Evolutionary conservation across 208 protist genomes (phyloP), one percentile per base, ranked within the genome.

Genomic region (Spongospora subterranea): DNA sequence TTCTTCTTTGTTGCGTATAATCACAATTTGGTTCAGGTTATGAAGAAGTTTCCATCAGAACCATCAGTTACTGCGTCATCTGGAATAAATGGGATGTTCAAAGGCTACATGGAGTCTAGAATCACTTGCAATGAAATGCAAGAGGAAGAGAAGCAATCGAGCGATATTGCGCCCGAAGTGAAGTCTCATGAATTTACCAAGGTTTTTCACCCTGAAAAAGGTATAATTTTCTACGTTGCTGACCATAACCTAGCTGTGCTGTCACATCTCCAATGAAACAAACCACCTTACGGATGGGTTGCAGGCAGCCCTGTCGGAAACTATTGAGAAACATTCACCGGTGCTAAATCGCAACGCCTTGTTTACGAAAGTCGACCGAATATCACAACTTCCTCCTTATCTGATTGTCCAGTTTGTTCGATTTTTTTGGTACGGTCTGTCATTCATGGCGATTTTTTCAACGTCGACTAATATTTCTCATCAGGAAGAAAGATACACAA

Each of bases 381-480:
- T 91, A 17, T 11, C 41, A 13, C 32, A 64, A 32, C 50, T 91
- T 13, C 89, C 89, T 11, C 54, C 54, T 1, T 91, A 91, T 91
- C 17, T 91, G 24, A 76, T 91, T 32, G 89, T 91, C 6, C 89
- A 91, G 32, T 91, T 91, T 91, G 89, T 91, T 35, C 45, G 89
- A 35, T 91, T 91, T 64, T 91, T 77, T n/a, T 91, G 89, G 89
- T 82, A 82, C 13, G n/a, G 71, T 6, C n/a, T 43, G 11, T 6
- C 17, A 6, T 82, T n/a, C 11, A 6, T 43, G 71, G 17, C 40
- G n/a, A 43, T 43, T 35, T 35, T 6, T 29, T 17, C 17, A 65
- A 65, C 29, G 54, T 29, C 29, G n/a, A 39, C 13, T 45, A 6
- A 20, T 6, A 43, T 43, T 82, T 35, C 11, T 6, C 17, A 6